These are phyloP conservation scores for Kodamaea fungicola DNA, from an alignment of 1,139 yeast species.

Conservation along the genomic window DNA sequence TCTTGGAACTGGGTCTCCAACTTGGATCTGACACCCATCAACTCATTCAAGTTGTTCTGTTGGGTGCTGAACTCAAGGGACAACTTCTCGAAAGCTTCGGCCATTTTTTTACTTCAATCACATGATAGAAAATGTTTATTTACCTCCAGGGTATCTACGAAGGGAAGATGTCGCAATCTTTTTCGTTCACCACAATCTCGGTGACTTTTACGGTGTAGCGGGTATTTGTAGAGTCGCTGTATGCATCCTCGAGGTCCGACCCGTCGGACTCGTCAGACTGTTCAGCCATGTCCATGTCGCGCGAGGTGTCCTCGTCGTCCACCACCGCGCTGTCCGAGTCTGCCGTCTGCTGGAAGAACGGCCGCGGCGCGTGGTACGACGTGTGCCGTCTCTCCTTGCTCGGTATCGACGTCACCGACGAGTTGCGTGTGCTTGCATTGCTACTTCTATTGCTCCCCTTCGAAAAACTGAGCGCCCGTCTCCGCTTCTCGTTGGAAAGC, in stretches of 20 bases:
- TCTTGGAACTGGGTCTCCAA: conserved; percentile 84
- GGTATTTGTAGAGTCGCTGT: conserved; percentile 24
- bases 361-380: conserved; percentile 28
- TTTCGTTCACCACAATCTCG: conserved; percentile 48
- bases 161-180: conserved; percentile 17
- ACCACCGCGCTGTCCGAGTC: conserved; percentile 14
- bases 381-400: conserved; percentile 30
- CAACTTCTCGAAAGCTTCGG: conserved; percentile 36
- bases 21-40: conserved; percentile 60
- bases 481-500: conserved; percentile 34
- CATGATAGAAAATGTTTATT: background rate
- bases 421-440: conserved; percentile 2
- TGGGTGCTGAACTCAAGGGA: conserved; percentile 37
- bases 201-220: conserved; percentile 49
- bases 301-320: conserved; percentile 16
- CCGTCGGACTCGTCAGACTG: conserved; percentile 12
- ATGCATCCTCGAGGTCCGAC: conserved; percentile 10
- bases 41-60: conserved; percentile 39
- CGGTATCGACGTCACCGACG: conserved; percentile 3
- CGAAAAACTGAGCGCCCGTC: conserved; percentile 23
- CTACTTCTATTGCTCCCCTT: conserved; percentile 4
- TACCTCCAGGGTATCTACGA: conserved; percentile 1
- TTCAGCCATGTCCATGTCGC: conserved; percentile 12
- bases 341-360: conserved; percentile 15
- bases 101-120: background rate